Conservation (phyloP, 352 stramenopile species). For the Phytophthora cactorum region DNA sequence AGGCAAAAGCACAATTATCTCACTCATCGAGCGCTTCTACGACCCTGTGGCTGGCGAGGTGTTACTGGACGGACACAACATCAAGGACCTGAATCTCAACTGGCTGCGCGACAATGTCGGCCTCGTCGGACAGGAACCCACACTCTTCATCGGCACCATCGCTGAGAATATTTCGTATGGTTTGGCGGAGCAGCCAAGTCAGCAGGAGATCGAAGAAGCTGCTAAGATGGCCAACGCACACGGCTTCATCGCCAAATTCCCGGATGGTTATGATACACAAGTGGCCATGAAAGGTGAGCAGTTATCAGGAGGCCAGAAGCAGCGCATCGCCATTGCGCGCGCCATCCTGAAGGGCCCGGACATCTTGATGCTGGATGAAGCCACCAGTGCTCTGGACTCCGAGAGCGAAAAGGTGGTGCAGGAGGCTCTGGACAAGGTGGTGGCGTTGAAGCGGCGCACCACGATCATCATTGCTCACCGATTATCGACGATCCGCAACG, state of each 20-base stretch:
- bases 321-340: constrained; percentile 6
- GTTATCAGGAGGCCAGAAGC: constrained; percentile 6
- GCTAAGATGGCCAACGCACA: constrained; percentile 85
- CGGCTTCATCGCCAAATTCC: constrained; percentile 12
- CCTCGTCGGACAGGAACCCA: constrained; percentile 60
- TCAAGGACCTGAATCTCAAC: constrained; percentile 72
- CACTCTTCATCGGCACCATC: constrained; percentile 62
- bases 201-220: constrained; percentile 80
- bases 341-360: constrained; percentile 4
- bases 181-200: constrained; percentile 34
- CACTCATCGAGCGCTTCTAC: constrained; percentile 67
- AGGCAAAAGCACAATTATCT: constrained; percentile 54
- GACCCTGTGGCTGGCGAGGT: constrained; percentile 65
- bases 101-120: constrained; percentile 61
- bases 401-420: constrained; percentile 12
- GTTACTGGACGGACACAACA: constrained; percentile 71
- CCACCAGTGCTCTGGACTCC: not conserved
- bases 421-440: constrained; percentile 13
- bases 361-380: constrained; percentile 7
- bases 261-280: constrained; percentile 6
- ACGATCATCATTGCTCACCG: constrained; percentile 90
- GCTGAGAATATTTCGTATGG: constrained; percentile 61
- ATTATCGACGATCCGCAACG: constrained; percentile 42
- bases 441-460: constrained; percentile 27
- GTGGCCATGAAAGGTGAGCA: constrained; percentile 11